Percentiles rank a stretch among this genome's conserved stretches.
phyloP scores from a whole-genome alignment of 345 rosid species.

The Boechera divaricarpa region DNA sequence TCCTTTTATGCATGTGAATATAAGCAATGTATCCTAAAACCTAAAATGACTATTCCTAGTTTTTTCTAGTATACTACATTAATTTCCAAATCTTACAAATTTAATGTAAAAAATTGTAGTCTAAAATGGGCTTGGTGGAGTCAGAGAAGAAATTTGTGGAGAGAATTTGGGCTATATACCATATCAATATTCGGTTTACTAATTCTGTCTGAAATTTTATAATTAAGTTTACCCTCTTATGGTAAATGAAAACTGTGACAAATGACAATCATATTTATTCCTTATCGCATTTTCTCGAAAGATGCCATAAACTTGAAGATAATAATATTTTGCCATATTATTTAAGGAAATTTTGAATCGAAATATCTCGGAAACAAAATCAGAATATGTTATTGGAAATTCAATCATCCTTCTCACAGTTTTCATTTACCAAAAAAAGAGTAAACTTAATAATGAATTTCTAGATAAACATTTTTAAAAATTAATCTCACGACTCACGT shows the following conservation, averaged over 20 bases:
- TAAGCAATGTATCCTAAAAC: too few relatives aligned
- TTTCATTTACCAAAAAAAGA: constrained; percentile 12
- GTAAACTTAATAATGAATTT: background rate
- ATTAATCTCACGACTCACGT: background rate
- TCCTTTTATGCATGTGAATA: too few relatives aligned
- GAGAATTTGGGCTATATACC: background rate
- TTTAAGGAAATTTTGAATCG: background rate
- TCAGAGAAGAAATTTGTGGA: background rate
- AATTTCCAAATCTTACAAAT: too few relatives aligned
- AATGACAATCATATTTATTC: background rate
- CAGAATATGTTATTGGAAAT: background rate
- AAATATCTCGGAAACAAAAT: background rate
- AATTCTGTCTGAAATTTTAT: too few relatives aligned
- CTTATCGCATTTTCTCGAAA: background rate
- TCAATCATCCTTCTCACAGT: background rate
- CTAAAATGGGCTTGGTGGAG: background rate
- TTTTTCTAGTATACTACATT: too few relatives aligned
- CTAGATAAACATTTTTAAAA: too few relatives aligned
- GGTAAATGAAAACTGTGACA: background rate
- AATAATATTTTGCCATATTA: background rate
- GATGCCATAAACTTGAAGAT: constrained; percentile 1
- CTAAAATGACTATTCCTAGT: too few relatives aligned
- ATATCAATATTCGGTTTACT: too few relatives aligned
- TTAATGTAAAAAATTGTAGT: background rate
- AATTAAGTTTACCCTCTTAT: background rate